These are phyloP conservation scores for Pyrus hybrid DNA, from an alignment of 331 rosid species.

Conservation along the genomic window DNA sequence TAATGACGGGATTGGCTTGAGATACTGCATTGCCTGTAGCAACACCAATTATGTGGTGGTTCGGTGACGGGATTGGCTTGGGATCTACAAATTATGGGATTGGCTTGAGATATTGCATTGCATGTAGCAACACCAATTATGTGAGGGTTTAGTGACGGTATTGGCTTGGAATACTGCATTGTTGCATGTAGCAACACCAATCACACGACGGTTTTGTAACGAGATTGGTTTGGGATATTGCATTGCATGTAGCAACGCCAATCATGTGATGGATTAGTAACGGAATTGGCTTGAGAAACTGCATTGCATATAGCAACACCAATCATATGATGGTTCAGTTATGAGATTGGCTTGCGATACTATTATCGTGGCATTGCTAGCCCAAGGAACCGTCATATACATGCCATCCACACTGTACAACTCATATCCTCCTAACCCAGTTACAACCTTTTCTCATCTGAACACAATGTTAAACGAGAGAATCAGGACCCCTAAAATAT, in stretches of 20 bases:
- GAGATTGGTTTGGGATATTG: no score
- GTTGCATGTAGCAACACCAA: no score
- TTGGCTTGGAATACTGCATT: neutral
- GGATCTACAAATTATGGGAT: no score
- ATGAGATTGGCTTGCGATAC: neutral
- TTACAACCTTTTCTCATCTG: slow-evolving; percentile 5
- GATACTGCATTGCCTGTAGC: neutral
- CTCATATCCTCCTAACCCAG: slow-evolving; percentile 12
- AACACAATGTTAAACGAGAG: neutral
- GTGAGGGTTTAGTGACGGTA: neutral
- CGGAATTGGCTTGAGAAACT: no score
- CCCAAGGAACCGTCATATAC: neutral
- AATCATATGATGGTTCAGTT: no score
- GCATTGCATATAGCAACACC: no score
- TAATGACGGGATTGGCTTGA: no score
- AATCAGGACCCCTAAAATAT: neutral
- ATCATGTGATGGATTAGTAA: no score
- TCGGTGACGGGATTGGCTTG: neutral
- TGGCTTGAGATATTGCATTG: neutral
- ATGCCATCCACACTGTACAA: slow-evolving; percentile 36
- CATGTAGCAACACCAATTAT: neutral
- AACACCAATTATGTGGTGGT: neutral
- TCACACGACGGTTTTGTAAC: no score
- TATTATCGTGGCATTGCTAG: neutral
- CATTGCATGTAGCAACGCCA: no score